A percentile compares a stretch with the other conserved stretches of the same genome.
Conservation (phyloP, 305 asterid species). For the Andrographis paniculata region DNA sequence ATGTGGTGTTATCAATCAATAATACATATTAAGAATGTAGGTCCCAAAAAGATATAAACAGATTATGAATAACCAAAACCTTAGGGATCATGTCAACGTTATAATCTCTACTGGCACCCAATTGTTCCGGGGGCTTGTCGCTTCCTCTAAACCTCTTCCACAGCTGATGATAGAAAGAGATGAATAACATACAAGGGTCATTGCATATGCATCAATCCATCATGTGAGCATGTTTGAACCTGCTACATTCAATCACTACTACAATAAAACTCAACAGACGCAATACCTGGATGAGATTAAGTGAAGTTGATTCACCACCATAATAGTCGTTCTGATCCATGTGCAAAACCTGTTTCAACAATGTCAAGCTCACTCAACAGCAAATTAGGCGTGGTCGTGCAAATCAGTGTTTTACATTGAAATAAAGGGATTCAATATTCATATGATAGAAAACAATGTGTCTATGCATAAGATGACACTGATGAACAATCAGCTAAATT, state of each 20-base stretch:
- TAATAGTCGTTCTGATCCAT: conserved; percentile 98
- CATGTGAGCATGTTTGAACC: not conserved
- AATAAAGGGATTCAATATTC: too few relatives aligned
- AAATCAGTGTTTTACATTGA: not conserved
- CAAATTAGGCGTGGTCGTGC: not conserved
- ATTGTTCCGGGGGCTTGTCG: conserved; percentile 71
- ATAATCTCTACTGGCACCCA: conserved; percentile 90
- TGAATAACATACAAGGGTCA: conserved; percentile 2
- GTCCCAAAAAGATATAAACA: conserved; percentile 11
- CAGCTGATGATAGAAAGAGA: conserved; percentile 35
- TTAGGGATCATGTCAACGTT: conserved; percentile 96
- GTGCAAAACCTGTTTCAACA: conserved; percentile 64
- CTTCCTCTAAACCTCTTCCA: conserved; percentile 94
- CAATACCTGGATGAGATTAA: conserved; percentile 50
- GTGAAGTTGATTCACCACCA: conserved; percentile 80
- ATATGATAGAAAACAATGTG: too few relatives aligned
- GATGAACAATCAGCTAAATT: too few relatives aligned
- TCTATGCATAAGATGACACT: too few relatives aligned
- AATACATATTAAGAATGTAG: not conserved
- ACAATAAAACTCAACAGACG: conserved; percentile 1
- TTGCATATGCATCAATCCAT: conserved; percentile 4
- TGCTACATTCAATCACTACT: conserved; percentile 2
- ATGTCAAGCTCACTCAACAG: not conserved
- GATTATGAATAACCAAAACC: conserved; percentile 32
- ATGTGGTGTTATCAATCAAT: conserved; percentile 12